Percentiles rank a stretch among this genome's conserved stretches.
phyloP scores from a whole-genome alignment of 2,329 filamentous ascomycete species.

The Colletotrichum sp. region DNA sequence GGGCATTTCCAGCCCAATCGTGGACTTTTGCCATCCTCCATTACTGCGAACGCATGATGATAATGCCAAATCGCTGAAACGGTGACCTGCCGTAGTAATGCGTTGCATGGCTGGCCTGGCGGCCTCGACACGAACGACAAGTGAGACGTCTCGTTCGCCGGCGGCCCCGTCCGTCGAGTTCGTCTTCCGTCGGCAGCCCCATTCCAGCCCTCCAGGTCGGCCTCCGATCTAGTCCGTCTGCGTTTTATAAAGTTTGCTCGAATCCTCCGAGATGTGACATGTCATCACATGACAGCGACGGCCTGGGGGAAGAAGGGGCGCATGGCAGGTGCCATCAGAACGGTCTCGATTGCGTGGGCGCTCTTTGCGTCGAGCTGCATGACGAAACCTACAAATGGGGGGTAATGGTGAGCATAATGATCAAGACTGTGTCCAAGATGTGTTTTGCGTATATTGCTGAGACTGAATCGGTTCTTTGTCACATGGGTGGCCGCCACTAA shows the following conservation, averaged over 20 bases:
- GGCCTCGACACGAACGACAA: background rate
- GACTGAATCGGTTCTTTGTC: background rate
- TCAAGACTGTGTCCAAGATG: background rate
- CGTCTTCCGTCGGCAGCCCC: background rate
- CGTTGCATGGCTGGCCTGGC: background rate
- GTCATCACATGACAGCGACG: constrained; percentile 2
- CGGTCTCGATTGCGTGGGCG: constrained; percentile 1
- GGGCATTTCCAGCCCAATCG: background rate
- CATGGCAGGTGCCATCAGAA: background rate
- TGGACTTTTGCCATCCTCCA: background rate
- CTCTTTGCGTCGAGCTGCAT: constrained; percentile 14
- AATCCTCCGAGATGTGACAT: background rate
- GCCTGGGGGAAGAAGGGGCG: background rate
- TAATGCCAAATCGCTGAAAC: background rate
- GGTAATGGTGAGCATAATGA: background rate
- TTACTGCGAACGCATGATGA: background rate
- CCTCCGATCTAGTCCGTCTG: background rate
- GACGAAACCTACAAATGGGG: background rate
- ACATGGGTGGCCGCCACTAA: constrained; percentile 4
- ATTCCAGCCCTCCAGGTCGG: accelerated
- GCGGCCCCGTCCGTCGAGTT: background rate
- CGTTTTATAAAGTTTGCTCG: background rate
- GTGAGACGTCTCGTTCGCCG: background rate
- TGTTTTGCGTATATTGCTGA: background rate
- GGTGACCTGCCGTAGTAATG: background rate